A percentile compares a stretch with the other conserved stretches of the same genome.
These are phyloP conservation scores for Dorcoceras hygrometricum DNA, from an alignment of 257 asterid genomes.

Conservation along the genomic window DNA sequence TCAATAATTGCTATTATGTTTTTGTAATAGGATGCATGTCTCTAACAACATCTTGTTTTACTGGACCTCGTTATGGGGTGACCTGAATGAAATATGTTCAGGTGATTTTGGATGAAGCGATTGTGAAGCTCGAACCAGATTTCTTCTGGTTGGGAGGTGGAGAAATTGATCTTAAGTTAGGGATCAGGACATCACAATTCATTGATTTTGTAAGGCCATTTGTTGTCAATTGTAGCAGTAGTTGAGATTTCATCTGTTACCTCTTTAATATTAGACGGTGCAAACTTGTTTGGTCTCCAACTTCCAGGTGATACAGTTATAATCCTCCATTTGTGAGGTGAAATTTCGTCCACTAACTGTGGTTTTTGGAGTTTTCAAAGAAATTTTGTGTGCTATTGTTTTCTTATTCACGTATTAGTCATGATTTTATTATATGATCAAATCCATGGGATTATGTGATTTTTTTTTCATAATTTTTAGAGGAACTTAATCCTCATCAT, in stretches of 20 bases:
- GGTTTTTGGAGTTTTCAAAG: too few relatives aligned
- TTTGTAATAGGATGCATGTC: not conserved
- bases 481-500: too few relatives aligned
- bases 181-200: slow-evolving; percentile 62
- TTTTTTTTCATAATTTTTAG: too few relatives aligned
- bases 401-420: too few relatives aligned
- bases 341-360: not conserved
- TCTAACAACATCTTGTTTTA: not conserved
- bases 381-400: too few relatives aligned
- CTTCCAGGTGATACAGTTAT: not conserved
- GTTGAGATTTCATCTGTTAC: slow-evolving; percentile 23
- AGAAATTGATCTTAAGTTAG: slow-evolving; percentile 72
- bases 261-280: not conserved
- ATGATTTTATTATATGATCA: too few relatives aligned
- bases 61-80: slow-evolving; percentile 1
- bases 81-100: slow-evolving; percentile 31
- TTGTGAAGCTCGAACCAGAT: slow-evolving; percentile 64
- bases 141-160: slow-evolving; percentile 98
- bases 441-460: too few relatives aligned
- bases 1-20: slow-evolving; percentile 1
- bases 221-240: slow-evolving; percentile 62
- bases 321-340: not conserved
- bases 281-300: not conserved
- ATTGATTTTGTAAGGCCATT: slow-evolving; percentile 57
- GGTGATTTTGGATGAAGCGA: slow-evolving; percentile 95